Base-by-base conservation (phyloP, 148 eudicot genomes). In the Agrostemma githago region DNA sequence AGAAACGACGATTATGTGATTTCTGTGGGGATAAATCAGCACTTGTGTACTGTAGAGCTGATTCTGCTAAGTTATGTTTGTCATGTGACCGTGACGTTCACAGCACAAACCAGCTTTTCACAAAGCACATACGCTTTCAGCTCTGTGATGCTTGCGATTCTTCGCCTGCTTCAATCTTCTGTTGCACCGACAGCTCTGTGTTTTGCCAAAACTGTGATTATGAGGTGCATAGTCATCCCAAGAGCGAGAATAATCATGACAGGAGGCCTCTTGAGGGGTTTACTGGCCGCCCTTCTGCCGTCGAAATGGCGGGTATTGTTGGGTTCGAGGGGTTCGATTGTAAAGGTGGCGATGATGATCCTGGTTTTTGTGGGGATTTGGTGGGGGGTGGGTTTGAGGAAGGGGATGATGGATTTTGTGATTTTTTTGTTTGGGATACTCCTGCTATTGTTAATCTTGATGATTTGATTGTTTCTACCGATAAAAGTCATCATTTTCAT, bases 161-260 rank as follows among this genome's bases (percentile, higher is more conserved):
- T 5, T 76, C 87, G 15, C 90, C 96, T n/a, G 89, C 89, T 37
- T 77, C 90, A 3, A 85, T 93, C 21, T 76, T 84, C 68, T 91
- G 96, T 61, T 66, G 82, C 19, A 84, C 90, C 0, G 85, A 92
- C 2, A 62, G 74, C 21, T 78, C 77, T 15, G 86, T 89, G 2
- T 79, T 90, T 5, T 93, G 98, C 57, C 98, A 90, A 68, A 93
- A 93, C 54, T 93, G 98, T 62, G 98, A 93, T 57, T 93, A 84
- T 83, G 98, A 90, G 53, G 8, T 70, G 3, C 98, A 92, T 76
- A 76, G 34, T 4, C 17, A 1, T 3, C 46, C 5, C 2, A 63
- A 70, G 1, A 60, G 56, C 5, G 44, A 42, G 3, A 6, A 0
- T 12, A 65, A 79, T 5, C 96, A 93, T 75, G 88, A 90, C 21